Conservation (phyloP, 108 stramenopile genomes). For the Pinguiococcus pyrenoidosus region DNA sequence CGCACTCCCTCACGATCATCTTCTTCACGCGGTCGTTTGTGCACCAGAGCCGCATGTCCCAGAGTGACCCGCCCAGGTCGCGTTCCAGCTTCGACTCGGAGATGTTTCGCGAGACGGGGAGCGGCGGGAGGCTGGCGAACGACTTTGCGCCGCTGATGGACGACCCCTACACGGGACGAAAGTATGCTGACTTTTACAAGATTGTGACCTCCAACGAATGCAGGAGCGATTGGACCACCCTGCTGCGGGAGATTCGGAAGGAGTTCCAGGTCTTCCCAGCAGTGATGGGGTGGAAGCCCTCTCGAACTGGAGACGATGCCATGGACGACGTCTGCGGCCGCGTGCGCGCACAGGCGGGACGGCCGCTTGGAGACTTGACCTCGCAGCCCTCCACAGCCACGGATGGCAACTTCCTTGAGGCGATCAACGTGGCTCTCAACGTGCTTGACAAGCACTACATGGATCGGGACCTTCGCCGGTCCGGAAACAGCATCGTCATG, state of each 20-base stretch:
- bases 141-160: neutral
- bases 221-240: slow-evolving; percentile 50
- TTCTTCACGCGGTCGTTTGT: slow-evolving; percentile 70
- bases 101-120: no score
- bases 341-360: no score
- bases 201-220: slow-evolving; percentile 86
- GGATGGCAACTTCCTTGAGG: slow-evolving; percentile 89
- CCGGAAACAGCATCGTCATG: slow-evolving; percentile 85
- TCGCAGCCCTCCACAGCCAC: slow-evolving; percentile 46
- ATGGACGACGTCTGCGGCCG: no score
- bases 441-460: slow-evolving; percentile 85
- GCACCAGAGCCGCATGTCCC: neutral
- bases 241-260: slow-evolving; percentile 60
- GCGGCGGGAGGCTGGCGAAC: no score
- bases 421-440: slow-evolving; percentile 91
- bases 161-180: slow-evolving; percentile 5
- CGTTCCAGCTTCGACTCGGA: no score
- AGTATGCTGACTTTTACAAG: slow-evolving; percentile 55
- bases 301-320: no score
- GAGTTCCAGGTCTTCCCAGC: slow-evolving; percentile 72
- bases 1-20: slow-evolving; percentile 81
- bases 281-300: slow-evolving; percentile 60
- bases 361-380: no score
- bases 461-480: slow-evolving; percentile 77
- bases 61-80: no score